Base-by-base conservation (phyloP, 768 basidiomycete genomes). In the Hypholoma sublateritium region DNA sequence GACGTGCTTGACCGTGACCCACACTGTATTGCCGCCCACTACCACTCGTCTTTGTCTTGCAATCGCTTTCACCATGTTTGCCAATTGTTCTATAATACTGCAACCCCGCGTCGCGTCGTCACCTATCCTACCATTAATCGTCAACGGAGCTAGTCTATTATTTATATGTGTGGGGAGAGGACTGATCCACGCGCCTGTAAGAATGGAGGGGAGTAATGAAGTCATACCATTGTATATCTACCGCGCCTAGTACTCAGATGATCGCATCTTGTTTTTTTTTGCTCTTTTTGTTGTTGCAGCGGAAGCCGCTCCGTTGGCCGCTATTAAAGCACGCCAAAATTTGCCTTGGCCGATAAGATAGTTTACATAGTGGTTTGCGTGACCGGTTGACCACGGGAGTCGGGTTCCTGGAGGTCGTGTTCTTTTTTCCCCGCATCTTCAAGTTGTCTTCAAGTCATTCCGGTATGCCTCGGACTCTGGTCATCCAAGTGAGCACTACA, bases 191-290 rank as follows among this genome's bases (percentile, higher is more conserved):
- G 47, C 54, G 59, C 42, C 57, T 70, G 66, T 68, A 69, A 66
- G 60, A 66, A 62, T 67, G 69, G 70, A 64, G 60, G 61, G 62
- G 65, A 59, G 59, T 65, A 67, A 70, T 70, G 66, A 72, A 70
- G 67, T 71, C 70, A 73, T 72, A 69, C 66, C 65, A 64, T 69
- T 72, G 70, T 73, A 71, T 64, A 67, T 67, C 66, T 69, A 69
- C 56, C 53, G 50, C 58, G 25, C 56, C 64, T 68, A 65, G 63
- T 65, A 64, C 64, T 41, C 67, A 60, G n/a, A 58, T 62, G 57
- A 67, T 67, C 59, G 58, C 63, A 64, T 66, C 59, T 63, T 64
- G 60, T 50, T 66, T 61, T 67, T 64, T 61, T n/a, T 50, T 53
- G 21, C 55, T 55, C 62, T 66, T 53, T 62, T 59, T 62, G 35